Evolutionary conservation across 2,329 filamentous ascomycete genomes (phyloP).

Genomic region (Clarireedia sp.): DNA sequence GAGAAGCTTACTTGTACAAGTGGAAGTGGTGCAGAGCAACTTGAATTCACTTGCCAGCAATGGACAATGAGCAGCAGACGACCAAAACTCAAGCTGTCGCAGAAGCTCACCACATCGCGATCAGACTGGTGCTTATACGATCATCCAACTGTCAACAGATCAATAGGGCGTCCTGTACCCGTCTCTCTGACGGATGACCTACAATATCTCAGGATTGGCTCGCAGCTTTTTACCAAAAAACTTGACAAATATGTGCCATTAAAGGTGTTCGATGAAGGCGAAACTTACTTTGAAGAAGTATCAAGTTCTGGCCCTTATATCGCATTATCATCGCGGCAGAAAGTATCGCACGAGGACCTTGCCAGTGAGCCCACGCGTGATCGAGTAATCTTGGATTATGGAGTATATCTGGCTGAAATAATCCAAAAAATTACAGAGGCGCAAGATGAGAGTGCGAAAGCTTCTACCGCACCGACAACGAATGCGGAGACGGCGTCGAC

Average conservation of each 20-base stretch:
- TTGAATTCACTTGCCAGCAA: conserved; percentile 4
- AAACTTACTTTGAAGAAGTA: neutral
- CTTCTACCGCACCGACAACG: neutral
- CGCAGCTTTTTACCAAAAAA: neutral
- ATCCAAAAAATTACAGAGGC: neutral
- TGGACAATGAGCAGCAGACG: neutral
- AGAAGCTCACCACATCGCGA: neutral
- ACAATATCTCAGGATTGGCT: neutral
- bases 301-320: neutral
- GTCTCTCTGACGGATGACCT: neutral
- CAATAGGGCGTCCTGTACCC: neutral
- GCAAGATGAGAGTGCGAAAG: neutral
- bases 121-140: neutral
- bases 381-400: neutral
- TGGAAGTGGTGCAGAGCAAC: neutral
- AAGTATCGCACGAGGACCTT: neutral
- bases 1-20: neutral
- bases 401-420: neutral
- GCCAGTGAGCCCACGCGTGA: neutral
- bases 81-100: neutral
- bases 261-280: neutral
- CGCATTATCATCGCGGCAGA: neutral
- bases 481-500: neutral
- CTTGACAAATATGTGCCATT: neutral
- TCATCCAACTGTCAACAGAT: neutral